Evolutionary conservation across 805 yeast species (phyloP), one percentile per base, ranked within the genome.

Genomic region (Candida berthetii): DNA sequence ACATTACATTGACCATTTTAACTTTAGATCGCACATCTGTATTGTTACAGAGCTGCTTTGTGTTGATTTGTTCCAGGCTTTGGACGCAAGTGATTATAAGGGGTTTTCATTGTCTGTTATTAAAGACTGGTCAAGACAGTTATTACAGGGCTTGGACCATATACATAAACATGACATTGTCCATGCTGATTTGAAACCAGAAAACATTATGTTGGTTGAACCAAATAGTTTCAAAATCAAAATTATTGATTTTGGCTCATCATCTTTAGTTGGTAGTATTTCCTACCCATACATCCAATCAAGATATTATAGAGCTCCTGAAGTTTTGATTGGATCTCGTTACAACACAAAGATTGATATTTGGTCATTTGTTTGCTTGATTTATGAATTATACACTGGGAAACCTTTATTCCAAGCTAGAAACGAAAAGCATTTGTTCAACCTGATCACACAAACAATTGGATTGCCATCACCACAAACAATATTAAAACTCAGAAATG

Each of bases 171-270:
- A 68, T 22, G 65, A 70, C 11, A 72, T 88, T 7, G 77, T 88
- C 20, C 96, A 88, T 56, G 87, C 95, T 52, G 96, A 88, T 57
- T 64, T 88, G 42, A 88, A 88, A 54, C 96, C 95, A 0, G 96
- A 86, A 53, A 88, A 88, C 59, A 66, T 88, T 31, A 78, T 86
- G 80, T 60, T 84, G 4, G 44, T 58, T 1, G 63, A 68, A 8
- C 66, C 74, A 5, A 59, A 65, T 17, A 54, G 64, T 0, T 64
- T 80, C 18, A 63, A 61, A 16, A 67, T 86, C 38, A 86, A 84
- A 51, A 69, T 88, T 27, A 84, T 88, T 41, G 96, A 88, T 55
- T 87, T 88, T 55, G 96, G 96, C 0, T 72, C 85, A 0, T 77
- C 86, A 0, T 74, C 84, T 48, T 58, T 42, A 74, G 72, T 52